Base-by-base conservation (phyloP, 2,329 filamentous ascomycete species). In the Fonsecaea multimorphosa region DNA sequence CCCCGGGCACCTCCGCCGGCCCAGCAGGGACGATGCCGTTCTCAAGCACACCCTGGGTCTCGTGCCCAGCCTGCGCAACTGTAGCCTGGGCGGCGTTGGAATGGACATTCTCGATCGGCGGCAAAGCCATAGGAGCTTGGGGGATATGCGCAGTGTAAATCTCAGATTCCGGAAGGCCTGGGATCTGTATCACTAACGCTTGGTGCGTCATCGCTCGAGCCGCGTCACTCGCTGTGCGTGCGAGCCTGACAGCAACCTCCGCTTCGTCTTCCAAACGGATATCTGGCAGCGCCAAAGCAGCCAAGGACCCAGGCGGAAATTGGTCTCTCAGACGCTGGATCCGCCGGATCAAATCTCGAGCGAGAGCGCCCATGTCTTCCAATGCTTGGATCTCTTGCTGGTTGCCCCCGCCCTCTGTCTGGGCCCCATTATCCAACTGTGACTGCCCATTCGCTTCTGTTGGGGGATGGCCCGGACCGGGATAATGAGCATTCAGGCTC, bases 281-380 rank as follows among this genome's bases (percentile, higher is more conserved):
- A 55, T 72, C 62, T 5, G 71, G 71, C 16, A 72, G 58, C 0
- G 71, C 71, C 12, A 69, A 61, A 14, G 71, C 71, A 6, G 70
- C 71, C 24, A 69, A 54, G 14, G 70, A 71, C 5, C 68, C 70
- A 0, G 71, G 71, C 7, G 64, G 44, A 40, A 69, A 71, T 53
- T 72, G 71, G n/a, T 68, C 69, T 63, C 71, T 58, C 27, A 72
- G 60, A 14, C 62, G 64, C 60, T 71, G 71, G 11, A 72, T 70
- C 24, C 68, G 63, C 27, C 63, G 64, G 27, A 71, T 70, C 58
- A 72, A 61, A 40, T 70, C 67, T 56, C 70, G 58, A 3, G 68
- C 70, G 32, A 71, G 58, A 27, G 64, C 57, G 12, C 68, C 68
- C 58, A 72, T 71, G 36, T 71, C 68, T 59, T 71, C 66, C 46